Evolutionary conservation across 257 asterid species (phyloP).

Genomic region (Capsicum rhomboideum): DNA sequence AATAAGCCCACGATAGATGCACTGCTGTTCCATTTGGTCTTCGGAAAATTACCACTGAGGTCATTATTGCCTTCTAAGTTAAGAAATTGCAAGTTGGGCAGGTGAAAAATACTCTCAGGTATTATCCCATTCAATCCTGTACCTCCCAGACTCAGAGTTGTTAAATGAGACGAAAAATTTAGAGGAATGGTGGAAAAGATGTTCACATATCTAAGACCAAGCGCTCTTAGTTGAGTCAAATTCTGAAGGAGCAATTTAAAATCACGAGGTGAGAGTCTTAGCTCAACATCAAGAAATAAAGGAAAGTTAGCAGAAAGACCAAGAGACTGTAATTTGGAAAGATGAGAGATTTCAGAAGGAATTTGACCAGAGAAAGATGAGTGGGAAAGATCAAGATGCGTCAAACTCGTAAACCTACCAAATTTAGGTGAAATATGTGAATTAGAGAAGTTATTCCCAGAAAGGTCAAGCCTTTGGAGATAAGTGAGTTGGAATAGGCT

Average conservation of each 20-base stretch:
- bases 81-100: slow-evolving; percentile 7
- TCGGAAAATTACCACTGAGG: slow-evolving; percentile 7
- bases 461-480: slow-evolving; percentile 10
- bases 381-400: slow-evolving; percentile 12
- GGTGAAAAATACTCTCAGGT: slow-evolving; percentile 8
- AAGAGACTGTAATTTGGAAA: slow-evolving; percentile 3
- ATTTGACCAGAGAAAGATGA: slow-evolving; percentile 13
- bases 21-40: slow-evolving; percentile 10
- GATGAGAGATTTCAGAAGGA: slow-evolving; percentile 9
- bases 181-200: slow-evolving; percentile 11
- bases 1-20: neutral
- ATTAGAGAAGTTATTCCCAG: slow-evolving; percentile 3
- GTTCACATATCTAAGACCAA: neutral
- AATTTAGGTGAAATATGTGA: slow-evolving; percentile 9
- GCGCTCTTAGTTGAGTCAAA: slow-evolving; percentile 2
- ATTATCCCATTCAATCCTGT: neutral
- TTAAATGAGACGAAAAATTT: slow-evolving; percentile 11
- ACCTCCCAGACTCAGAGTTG: neutral
- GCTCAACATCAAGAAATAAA: neutral
- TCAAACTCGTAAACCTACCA: neutral
- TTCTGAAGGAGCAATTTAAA: slow-evolving; percentile 20
- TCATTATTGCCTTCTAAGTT: neutral
- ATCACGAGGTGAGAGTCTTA: neutral
- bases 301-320: neutral
- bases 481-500: slow-evolving; percentile 6